Conservation (phyloP, 2,329 filamentous ascomycete species). For the Colletotrichum salicis region DNA sequence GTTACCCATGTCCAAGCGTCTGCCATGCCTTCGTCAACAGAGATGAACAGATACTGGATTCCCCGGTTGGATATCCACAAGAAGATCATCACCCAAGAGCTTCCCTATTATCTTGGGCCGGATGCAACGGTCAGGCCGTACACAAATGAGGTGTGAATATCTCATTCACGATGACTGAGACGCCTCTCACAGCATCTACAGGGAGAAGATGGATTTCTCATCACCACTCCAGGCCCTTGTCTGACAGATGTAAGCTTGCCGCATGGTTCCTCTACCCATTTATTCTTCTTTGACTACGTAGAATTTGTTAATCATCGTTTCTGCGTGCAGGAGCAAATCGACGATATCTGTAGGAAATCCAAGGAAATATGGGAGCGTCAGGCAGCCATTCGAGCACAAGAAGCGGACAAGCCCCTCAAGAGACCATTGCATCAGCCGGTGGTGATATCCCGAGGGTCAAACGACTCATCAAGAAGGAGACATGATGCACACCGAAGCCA, state of each 20-base stretch:
- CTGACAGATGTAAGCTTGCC: slow-evolving; percentile 65
- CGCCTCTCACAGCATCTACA: slow-evolving; percentile 42
- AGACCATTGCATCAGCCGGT: slow-evolving; percentile 67
- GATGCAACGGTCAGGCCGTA: slow-evolving; percentile 67
- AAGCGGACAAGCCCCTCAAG: slow-evolving; percentile 62
- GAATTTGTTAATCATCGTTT: slow-evolving; percentile 64
- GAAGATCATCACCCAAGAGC: slow-evolving; percentile 67
- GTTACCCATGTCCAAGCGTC: background rate
- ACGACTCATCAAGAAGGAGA: slow-evolving; percentile 48
- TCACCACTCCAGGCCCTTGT: slow-evolving; percentile 67
- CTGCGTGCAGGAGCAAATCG: slow-evolving; percentile 66
- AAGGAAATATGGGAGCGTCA: slow-evolving; percentile 68
- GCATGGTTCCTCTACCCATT: background rate
- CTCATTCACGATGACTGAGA: slow-evolving; percentile 32
- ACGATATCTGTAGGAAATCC: slow-evolving; percentile 70
- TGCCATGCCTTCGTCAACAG: slow-evolving; percentile 36
- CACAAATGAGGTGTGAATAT: slow-evolving; percentile 62
- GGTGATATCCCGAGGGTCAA: slow-evolving; percentile 56
- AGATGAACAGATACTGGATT: slow-evolving; percentile 71
- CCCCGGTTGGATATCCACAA: slow-evolving; percentile 69
- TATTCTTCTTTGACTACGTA: slow-evolving; percentile 27
- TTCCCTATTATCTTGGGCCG: slow-evolving; percentile 68
- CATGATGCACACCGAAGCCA: slow-evolving; percentile 46
- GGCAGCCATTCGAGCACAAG: slow-evolving; percentile 59
- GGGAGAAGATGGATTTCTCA: slow-evolving; percentile 71